Base-by-base conservation (phyloP, 2,329 filamentous ascomycete genomes). In the Cladosporium austrohemisphaericum region DNA sequence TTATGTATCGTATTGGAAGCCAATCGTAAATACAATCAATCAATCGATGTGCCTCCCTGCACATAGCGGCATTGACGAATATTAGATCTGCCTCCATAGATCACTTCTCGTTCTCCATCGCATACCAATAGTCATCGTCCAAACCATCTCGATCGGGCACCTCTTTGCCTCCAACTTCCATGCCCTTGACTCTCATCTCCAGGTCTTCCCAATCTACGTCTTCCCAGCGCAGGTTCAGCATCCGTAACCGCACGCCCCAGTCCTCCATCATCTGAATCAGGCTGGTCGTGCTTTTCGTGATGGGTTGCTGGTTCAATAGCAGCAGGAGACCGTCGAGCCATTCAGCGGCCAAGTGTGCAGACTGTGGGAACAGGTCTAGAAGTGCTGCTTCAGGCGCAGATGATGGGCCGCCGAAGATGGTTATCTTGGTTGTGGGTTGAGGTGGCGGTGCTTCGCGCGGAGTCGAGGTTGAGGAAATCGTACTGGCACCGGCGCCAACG, bases 321-420 rank as follows among this genome's bases (percentile, higher is more conserved):
- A 98, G 95, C 50, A 97, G 77, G 56, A 98, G 72, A 1, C 93
- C 93, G 66, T 98, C 93, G 4, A 98, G 77, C 93, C 93, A 98
- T 70, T 98, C 93, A 1, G 90, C 94, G 8, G 93, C 93, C 40
- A 93, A 73, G 56, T 83, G 88, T 64, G 93, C 86, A 51, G 83
- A 87, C 52, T 83, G 74, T 5, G 92, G 91, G 66, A 89, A 84
- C 45, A 98, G 76, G n/a, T 85, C 88, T 47, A 98, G 75, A 18
- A 97, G 78, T 1, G 87, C 77, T 43, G 81, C 75, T 67, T 97
- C 93, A 8, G 48, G 44, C 14, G 47, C 36, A 32, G 20, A n/a
- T 19, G 22, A 32, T 3, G 25, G 32, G 46, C 51, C 26, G 55
- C 88, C 89, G 68, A 92, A 88, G 46, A 97, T 90, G 4, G 89